Base-by-base conservation (phyloP, 768 basidiomycete species). In the Mycena pura region DNA sequence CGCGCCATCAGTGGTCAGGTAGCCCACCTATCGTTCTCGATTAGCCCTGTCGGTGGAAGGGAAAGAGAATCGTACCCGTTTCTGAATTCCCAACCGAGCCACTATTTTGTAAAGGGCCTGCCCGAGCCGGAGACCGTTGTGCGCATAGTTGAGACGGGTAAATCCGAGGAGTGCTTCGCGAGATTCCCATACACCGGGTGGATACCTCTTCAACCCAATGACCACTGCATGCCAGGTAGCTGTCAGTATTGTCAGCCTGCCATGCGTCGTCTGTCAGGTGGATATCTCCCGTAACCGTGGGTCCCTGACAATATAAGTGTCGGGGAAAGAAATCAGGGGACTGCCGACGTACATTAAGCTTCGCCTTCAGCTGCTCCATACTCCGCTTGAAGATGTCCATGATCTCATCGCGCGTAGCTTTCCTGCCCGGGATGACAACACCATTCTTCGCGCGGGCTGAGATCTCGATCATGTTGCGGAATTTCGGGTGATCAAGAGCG, bases 231-330 rank as follows among this genome's bases (percentile, higher is more conserved):
- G 72, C 78, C 63, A 77, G 77, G 63, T 81, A 82, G 1, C 66
- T 72, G 64, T 80, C 77, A 1, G 62, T 58, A 59, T 76, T 79
- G 9, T 32, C 48, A 2, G 79, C 79, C 46, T 77, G 77, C 80
- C 78, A 80, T 14, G 70, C 76, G 65, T 81, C 74, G 63, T 76
- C 76, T 5, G 77, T 81, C 8, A 75, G 21, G 29, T 65, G 72
- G 34, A 77, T 59, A 7, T 49, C 22, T 1, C 75, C 76, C 9
- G 29, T 44, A 1, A 72, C 70, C 3, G 36, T 47, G 0, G 53
- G 44, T 14, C 69, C 63, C 70, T 71, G 22, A 5, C 4, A 45
- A 29, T 6, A 19, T 10, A 31, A 28, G 13, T 11, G 28, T 27
- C 28, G 34, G 19, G 7, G 8, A 3, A 34, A 38, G 6, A 68